Evolutionary conservation across 2,329 filamentous ascomycete genomes (phyloP), one percentile per base, ranked within the genome.

Genomic region (Penicillium griseofulvum): DNA sequence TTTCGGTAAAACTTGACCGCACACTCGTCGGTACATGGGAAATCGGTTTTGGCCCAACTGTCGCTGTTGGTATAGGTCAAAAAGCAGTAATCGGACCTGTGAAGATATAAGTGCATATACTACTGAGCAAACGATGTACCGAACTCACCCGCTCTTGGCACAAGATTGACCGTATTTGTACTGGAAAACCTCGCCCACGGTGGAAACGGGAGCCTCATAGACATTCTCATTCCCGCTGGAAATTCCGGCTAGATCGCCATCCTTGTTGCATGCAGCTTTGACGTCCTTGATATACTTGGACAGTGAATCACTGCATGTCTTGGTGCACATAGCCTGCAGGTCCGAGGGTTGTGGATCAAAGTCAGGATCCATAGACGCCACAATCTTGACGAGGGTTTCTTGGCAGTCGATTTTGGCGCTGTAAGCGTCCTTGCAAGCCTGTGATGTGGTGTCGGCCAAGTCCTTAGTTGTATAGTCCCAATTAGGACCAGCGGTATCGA

Each of bases 401-500:
- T 70, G 67, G 46, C 69, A 72, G 48, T 71, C 50, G 41, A 71
- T 69, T 36, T 37, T 56, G 26, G 64, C 61, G 45, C 62, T 63
- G 52, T 71, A 71, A 5, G 69, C 69, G 17, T 63, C 60, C 43
- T 68, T 68, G 43, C 68, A 72, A 17, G 60, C 57, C 29, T 65
- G 52, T 12, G 67, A 71, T 1, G 69, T 72, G 9, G 63, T 66
- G 37, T 59, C 56, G 33, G 64, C 67, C 4, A 71, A 45, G 52
- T 69, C 67, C 44, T 66, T 68, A 52, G 63, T 57, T 52, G 63
- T 63, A 39, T 69, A 70, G 54, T 66, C 64, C 68, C 67, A 71
- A 47, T 67, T 68, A 29, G 60, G 65, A 24, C 67, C 67, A 48
- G 60, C 56, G 28, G 54, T 63, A 52, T 71, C 60, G 51, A 72